Evolutionary conservation across 179 eudicot species (phyloP).

Genomic region (Corrigiola litoralis): DNA sequence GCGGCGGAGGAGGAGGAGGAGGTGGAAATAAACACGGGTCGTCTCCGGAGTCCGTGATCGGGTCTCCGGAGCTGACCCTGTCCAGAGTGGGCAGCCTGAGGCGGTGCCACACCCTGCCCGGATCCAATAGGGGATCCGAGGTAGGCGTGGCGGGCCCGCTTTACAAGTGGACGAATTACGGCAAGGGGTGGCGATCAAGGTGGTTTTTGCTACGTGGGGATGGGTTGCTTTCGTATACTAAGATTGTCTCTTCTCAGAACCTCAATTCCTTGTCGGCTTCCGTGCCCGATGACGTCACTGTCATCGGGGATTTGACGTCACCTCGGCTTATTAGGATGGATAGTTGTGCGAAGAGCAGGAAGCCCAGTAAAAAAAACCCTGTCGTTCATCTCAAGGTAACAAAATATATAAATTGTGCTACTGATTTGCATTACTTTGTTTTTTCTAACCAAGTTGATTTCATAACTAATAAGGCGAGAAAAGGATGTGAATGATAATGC

Average conservation of each 20-base stretch:
- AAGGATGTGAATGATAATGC: too few species aligned
- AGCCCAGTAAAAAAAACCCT: conserved; percentile 22
- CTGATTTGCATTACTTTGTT: neutral
- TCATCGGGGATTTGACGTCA: conserved; percentile 51
- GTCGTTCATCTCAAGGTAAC: conserved; percentile 74
- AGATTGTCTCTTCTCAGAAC: conserved; percentile 41
- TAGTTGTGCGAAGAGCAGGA: conserved; percentile 30
- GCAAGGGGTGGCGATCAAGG: conserved; percentile 90
- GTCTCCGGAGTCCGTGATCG: neutral
- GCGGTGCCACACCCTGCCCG: conserved; percentile 18
- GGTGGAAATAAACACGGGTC: neutral
- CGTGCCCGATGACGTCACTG: conserved; percentile 37
- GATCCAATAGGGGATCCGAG: conserved; percentile 48
- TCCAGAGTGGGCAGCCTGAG: conserved; percentile 33
- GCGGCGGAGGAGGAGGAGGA: conserved; percentile 30
- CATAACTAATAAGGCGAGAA: neutral
- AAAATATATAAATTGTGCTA: neutral
- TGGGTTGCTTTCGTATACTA: conserved; percentile 56
- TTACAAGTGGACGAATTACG: conserved; percentile 83
- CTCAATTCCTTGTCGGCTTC: conserved; percentile 20
- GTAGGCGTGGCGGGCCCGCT: conserved; percentile 63
- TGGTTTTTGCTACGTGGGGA: conserved; percentile 83
- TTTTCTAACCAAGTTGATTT: neutral
- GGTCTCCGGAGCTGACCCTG: conserved; percentile 40
- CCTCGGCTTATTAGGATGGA: conserved; percentile 28